Evolutionary conservation across 495 filamentous ascomycete species (phyloP).

Genomic region (Mycothermus thermophilus): DNA sequence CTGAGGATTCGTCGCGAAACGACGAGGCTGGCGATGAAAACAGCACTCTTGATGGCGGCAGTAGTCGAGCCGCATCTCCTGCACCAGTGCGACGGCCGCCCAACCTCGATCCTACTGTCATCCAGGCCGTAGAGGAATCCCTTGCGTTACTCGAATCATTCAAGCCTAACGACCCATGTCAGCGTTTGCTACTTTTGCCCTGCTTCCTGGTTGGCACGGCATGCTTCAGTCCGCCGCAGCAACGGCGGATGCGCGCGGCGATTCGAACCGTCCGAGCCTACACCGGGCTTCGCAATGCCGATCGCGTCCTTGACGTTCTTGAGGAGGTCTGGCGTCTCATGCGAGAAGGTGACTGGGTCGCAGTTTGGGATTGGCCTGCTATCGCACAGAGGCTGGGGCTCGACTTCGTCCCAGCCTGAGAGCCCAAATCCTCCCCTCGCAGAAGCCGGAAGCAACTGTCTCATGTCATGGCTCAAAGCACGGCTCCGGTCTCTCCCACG

Average conservation of each 20-base stretch:
- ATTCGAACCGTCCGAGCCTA: slow-evolving; percentile 60
- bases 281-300: slow-evolving; percentile 68
- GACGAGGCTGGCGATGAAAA: background rate
- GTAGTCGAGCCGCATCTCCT: slow-evolving; percentile 32
- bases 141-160: slow-evolving; percentile 47
- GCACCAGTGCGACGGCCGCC: slow-evolving; percentile 30
- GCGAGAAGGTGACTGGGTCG: slow-evolving; percentile 56
- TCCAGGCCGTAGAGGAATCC: slow-evolving; percentile 64
- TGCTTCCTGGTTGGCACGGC: slow-evolving; percentile 81
- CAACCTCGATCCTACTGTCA: slow-evolving; percentile 46
- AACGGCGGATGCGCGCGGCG: slow-evolving; percentile 53
- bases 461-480: too few species aligned
- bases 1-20: too few species aligned
- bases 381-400: slow-evolving; percentile 63
- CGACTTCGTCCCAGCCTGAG: slow-evolving; percentile 57
- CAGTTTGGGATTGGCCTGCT: slow-evolving; percentile 81
- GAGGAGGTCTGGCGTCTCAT: slow-evolving; percentile 71
- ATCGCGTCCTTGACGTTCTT: slow-evolving; percentile 61
- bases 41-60: background rate
- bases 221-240: slow-evolving; percentile 55
- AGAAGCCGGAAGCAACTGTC: too few species aligned
- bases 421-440: too few species aligned
- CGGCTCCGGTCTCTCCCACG: too few species aligned
- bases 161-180: slow-evolving; percentile 43
- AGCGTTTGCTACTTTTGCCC: slow-evolving; percentile 77